These are phyloP conservation scores for Thelephora aurantiotincta DNA, from an alignment of 768 basidiomycete genomes.

Conservation along the genomic window DNA sequence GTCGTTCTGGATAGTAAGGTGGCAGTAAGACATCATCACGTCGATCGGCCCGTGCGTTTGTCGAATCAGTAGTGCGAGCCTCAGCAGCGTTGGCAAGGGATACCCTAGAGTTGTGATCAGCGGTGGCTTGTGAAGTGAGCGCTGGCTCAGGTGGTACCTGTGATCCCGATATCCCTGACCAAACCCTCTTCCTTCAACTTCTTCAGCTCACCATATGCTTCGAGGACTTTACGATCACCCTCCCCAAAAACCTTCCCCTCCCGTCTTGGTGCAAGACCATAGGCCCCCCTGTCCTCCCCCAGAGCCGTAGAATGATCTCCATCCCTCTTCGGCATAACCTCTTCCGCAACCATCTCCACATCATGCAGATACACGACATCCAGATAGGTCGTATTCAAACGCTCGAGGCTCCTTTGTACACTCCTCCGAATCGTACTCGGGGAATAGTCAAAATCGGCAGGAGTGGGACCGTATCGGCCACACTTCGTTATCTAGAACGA, in stretches of 20 bases:
- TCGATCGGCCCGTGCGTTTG: conserved; percentile 64
- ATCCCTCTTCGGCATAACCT: conserved; percentile 29
- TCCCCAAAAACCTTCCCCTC: conserved; percentile 44
- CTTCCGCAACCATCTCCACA: conserved; percentile 59
- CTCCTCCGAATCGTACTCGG: conserved; percentile 51
- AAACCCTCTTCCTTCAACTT: conserved; percentile 61
- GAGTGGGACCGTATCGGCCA: conserved; percentile 50
- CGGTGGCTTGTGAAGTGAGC: background rate
- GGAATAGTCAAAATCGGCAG: conserved; percentile 57
- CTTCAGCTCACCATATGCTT: conserved; percentile 50
- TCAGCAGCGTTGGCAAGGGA: conserved; percentile 71
- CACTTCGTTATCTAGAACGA: conserved; percentile 66
- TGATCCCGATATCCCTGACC: conserved; percentile 63
- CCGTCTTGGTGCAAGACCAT: conserved; percentile 48
- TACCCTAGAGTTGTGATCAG: conserved; percentile 34
- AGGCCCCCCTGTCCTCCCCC: conserved; percentile 34
- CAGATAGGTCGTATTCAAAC: conserved; percentile 64
- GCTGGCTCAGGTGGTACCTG: conserved; percentile 31
- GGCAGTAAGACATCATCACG: conserved; percentile 67
- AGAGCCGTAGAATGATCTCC: conserved; percentile 49
- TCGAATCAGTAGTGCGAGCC: conserved; percentile 62
- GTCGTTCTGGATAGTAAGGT: conserved; percentile 63
- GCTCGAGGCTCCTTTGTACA: conserved; percentile 48
- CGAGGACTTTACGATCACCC: conserved; percentile 61
- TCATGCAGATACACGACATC: conserved; percentile 79